A percentile compares a stretch with the other conserved stretches of the same genome.
phyloP scores from a whole-genome alignment of 345 rosid genomes.

The Combretum micranthum region DNA sequence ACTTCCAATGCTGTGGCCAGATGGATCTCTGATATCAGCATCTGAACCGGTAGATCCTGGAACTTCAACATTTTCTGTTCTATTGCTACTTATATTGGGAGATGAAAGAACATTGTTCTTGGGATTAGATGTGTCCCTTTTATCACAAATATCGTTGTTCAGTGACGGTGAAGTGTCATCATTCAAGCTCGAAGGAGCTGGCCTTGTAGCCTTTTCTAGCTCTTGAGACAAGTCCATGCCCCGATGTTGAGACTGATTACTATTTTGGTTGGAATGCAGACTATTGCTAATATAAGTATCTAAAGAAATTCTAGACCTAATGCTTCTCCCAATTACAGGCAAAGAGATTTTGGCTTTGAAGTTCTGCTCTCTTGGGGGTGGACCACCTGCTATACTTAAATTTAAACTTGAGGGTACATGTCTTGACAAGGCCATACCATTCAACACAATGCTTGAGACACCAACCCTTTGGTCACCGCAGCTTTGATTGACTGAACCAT shows the following conservation, averaged over 20 bases:
- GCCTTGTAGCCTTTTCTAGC: constrained; percentile 9
- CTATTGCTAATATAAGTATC: constrained; percentile 47
- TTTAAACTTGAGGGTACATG: constrained; percentile 37
- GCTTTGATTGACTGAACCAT: constrained; percentile 21
- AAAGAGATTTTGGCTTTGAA: constrained; percentile 80
- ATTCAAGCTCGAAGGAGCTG: constrained; percentile 11
- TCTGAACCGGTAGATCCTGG: too few species aligned
- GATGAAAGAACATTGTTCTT: too few species aligned
- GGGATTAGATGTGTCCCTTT: constrained; percentile 12
- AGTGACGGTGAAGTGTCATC: constrained; percentile 15
- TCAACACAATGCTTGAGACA: constrained; percentile 15
- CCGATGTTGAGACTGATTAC: constrained; percentile 21
- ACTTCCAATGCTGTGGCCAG: too few species aligned
- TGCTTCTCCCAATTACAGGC: constrained; percentile 67
- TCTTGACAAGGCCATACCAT: constrained; percentile 13
- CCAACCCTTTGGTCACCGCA: constrained; percentile 8
- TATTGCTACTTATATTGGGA: too few species aligned
- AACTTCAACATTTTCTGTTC: too few species aligned
- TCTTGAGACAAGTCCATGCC: constrained; percentile 13
- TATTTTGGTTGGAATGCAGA: constrained; percentile 16
- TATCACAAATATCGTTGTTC: constrained; percentile 13
- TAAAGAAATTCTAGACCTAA: constrained; percentile 65
- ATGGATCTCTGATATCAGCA: too few species aligned
- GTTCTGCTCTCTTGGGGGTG: constrained; percentile 75
- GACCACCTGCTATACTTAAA: constrained; percentile 91